A percentile compares a stretch with the other conserved stretches of the same genome.
Conservation (phyloP, 352 stramenopile genomes). For the Phytophthora brassicae region DNA sequence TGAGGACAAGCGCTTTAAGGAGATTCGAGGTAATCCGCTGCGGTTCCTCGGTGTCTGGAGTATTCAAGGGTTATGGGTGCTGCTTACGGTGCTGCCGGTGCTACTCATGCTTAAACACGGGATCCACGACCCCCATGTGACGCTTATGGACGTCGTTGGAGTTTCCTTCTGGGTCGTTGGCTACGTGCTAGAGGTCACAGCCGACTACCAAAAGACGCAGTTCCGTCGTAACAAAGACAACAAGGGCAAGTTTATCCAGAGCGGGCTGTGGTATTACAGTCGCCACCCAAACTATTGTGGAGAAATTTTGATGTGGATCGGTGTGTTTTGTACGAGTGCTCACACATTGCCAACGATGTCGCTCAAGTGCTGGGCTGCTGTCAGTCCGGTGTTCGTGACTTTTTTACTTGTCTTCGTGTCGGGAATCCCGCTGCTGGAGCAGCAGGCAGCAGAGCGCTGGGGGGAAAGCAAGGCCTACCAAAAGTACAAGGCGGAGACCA, state of each 20-base stretch:
- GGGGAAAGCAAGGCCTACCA: conserved; percentile 56
- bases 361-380: conserved; percentile 33
- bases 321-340: conserved; percentile 47
- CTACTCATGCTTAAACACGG: conserved; percentile 53
- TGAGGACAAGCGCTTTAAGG: conserved; percentile 73
- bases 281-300: conserved; percentile 92
- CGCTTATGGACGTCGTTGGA: conserved; percentile 40
- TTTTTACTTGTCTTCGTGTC: conserved; percentile 67
- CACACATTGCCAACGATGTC: conserved; percentile 36
- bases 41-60: conserved; percentile 80
- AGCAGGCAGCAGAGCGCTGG: conserved; percentile 66
- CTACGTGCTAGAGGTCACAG: conserved; percentile 62
- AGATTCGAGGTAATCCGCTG: conserved; percentile 63
- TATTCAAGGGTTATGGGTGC: conserved; percentile 82
- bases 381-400: conserved; percentile 66
- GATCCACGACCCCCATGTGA: conserved; percentile 11
- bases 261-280: conserved; percentile 80
- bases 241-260: conserved; percentile 75
- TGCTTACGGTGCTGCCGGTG: conserved; percentile 74
- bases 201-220: conserved; percentile 73
- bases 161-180: conserved; percentile 52
- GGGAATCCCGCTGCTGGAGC: conserved; percentile 75
- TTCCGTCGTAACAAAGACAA: conserved; percentile 62
- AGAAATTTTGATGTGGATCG: conserved; percentile 89
- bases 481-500: conserved; percentile 69